These are phyloP conservation scores for Cenchrus purpureus DNA, from an alignment of 176 grass and related monocot species.

Conservation along the genomic window DNA sequence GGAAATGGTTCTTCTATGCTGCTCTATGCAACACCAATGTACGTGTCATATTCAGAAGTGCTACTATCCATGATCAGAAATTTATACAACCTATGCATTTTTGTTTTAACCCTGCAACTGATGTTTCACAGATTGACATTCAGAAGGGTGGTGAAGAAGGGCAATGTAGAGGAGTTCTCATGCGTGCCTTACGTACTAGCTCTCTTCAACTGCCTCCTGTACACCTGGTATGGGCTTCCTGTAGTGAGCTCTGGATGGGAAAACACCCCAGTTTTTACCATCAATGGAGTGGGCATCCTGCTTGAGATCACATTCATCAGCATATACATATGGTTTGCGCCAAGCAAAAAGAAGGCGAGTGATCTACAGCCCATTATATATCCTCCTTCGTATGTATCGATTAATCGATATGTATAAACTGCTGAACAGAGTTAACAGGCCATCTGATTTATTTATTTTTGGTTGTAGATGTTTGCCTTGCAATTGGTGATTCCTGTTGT, in stretches of 20 bases:
- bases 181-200: conserved; percentile 68
- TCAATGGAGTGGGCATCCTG: conserved; percentile 66
- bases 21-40: conserved; percentile 68
- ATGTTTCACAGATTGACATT: conserved; percentile 58
- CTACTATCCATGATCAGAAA: not conserved
- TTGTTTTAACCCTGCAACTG: conserved; percentile 21
- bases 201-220: conserved; percentile 67
- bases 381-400: not conserved
- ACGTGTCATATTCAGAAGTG: conserved; percentile 2
- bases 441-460: not conserved
- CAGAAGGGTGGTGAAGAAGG: conserved; percentile 61
- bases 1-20: conserved; percentile 74
- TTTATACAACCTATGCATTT: not conserved
- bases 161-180: conserved; percentile 59
- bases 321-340: conserved; percentile 65
- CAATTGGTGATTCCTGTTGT: conserved; percentile 46
- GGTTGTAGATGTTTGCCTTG: conserved; percentile 52
- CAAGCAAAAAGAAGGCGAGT: conserved; percentile 53
- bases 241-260: conserved; percentile 70
- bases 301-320: conserved; percentile 63
- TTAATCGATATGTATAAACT: not conserved
- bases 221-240: conserved; percentile 73
- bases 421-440: not conserved
- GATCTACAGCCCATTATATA: not conserved
- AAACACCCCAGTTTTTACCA: conserved; percentile 54